phyloP scores from a whole-genome alignment of 208 protist species.

The Sergeia podlipaevii region DNA sequence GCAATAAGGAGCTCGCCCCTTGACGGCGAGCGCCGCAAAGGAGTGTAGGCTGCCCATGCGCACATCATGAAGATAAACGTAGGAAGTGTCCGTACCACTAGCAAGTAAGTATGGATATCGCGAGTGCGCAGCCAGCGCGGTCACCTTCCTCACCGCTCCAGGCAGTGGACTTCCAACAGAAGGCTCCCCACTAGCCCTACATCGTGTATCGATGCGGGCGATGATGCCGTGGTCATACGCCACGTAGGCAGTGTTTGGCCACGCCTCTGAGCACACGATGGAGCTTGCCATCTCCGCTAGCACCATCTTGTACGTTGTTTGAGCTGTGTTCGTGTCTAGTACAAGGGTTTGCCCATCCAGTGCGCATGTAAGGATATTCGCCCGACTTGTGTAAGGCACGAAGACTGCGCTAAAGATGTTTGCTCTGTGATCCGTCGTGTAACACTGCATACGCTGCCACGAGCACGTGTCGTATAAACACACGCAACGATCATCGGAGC shows the following conservation, averaged over 20 bases:
- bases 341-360: constrained; percentile 32
- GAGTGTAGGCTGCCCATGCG: constrained; percentile 29
- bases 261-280: constrained; percentile 17
- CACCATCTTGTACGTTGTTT: constrained; percentile 11
- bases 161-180: constrained; percentile 13
- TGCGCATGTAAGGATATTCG: constrained; percentile 28
- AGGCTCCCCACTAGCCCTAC: neutral
- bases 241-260: constrained; percentile 33
- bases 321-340: constrained; percentile 19
- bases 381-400: constrained; percentile 10
- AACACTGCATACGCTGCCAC: constrained; percentile 13
- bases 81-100: constrained; percentile 28
- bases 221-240: constrained; percentile 34
- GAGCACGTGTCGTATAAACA: constrained; percentile 32
- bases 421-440: constrained; percentile 26
- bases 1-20: neutral
- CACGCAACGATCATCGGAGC: constrained; percentile 36
- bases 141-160: constrained; percentile 14
- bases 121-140: constrained; percentile 23
- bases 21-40: constrained; percentile 24
- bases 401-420: constrained; percentile 60
- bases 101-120: constrained; percentile 35
- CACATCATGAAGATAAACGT: constrained; percentile 46
- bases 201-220: constrained; percentile 29
- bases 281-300: constrained; percentile 21